Base-by-base conservation (phyloP, 768 basidiomycete species). In the Xanthoconium stramineum region DNA sequence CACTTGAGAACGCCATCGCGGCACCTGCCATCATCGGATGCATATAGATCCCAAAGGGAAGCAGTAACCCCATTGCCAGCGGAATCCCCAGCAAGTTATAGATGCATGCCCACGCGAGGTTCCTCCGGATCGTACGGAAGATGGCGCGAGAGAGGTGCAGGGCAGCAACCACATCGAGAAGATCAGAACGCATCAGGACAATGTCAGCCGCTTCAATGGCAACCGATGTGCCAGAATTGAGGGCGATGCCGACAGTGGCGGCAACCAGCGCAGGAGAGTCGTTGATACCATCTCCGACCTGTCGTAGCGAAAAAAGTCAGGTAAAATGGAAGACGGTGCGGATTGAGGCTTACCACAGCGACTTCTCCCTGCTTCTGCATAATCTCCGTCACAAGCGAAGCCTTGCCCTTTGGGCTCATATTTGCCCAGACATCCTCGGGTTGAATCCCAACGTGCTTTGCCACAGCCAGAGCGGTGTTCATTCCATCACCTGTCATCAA, bases 201-300 rank as follows among this genome's bases (percentile, higher is more conserved):
- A 98, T 88, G 72, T 98, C 97, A 14, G 97, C 97, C 0, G 97
- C 97, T 76, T 98, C 97, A 50, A 99, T 89, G 11, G 97, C 97
- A 43, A 99, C 93, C 6, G 94, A 96, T 17, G 97, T 95, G 33
- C 97, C 97, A 4, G 94, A 91, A 12, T 92, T 95, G 6, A 99
- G 83, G 1, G 97, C 97, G 57, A 99, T 95, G 40, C 97, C 97
- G 24, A 99, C 91, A 1, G 94, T 92, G 1, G 96, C 92, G 5
- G 93, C 94, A 15, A 94, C 95, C 3, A 99, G 85, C 13, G 96
- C 97, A 2, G 95, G 96, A 3, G 96, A 98, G 69, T 99, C 97
- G 70, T 99, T 98, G 76, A 98, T 97, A 35, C 97, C 97, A 71
- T 99, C 97, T 24, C 97, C 97, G 39, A 99, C 94, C 94, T 95